phyloP scores from a whole-genome alignment of 148 eudicot species.

The Vaccinium macrocarpon region DNA sequence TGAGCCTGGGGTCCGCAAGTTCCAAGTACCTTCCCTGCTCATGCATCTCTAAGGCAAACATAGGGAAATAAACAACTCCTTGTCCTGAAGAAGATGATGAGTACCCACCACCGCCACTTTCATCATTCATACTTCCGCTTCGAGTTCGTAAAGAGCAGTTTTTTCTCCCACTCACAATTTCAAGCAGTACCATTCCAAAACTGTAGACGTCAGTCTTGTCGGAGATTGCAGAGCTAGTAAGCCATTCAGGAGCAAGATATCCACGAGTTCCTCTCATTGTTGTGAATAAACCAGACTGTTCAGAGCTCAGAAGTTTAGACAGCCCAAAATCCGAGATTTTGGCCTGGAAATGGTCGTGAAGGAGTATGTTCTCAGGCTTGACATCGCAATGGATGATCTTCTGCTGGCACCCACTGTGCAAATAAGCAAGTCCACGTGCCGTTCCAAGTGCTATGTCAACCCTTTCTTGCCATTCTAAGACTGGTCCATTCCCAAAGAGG shows the following conservation, averaged over 20 bases:
- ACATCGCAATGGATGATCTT: slow-evolving; percentile 89
- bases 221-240: slow-evolving; percentile 73
- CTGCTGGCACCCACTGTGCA: slow-evolving; percentile 70
- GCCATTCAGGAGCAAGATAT: slow-evolving; percentile 97
- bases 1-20: slow-evolving; percentile 64
- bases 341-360: slow-evolving; percentile 55
- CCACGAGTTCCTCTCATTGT: slow-evolving; percentile 98
- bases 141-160: slow-evolving; percentile 45
- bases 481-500: slow-evolving; percentile 67
- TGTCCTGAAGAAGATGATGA: slow-evolving; percentile 38
- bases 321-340: slow-evolving; percentile 88
- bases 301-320: slow-evolving; percentile 66
- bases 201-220: slow-evolving; percentile 88
- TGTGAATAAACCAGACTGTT: slow-evolving; percentile 71
- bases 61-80: slow-evolving; percentile 57
- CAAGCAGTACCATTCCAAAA: slow-evolving; percentile 82
- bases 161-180: slow-evolving; percentile 33
- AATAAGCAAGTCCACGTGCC: slow-evolving; percentile 81
- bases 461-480: slow-evolving; percentile 85
- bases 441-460: slow-evolving; percentile 69
- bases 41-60: slow-evolving; percentile 76
- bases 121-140: slow-evolving; percentile 46
- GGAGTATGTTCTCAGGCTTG: slow-evolving; percentile 84
- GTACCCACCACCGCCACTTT: slow-evolving; percentile 26
- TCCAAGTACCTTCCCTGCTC: slow-evolving; percentile 65